Evolutionary conservation across 2,329 filamentous ascomycete genomes (phyloP).

Genomic region (Penicillium sp.): DNA sequence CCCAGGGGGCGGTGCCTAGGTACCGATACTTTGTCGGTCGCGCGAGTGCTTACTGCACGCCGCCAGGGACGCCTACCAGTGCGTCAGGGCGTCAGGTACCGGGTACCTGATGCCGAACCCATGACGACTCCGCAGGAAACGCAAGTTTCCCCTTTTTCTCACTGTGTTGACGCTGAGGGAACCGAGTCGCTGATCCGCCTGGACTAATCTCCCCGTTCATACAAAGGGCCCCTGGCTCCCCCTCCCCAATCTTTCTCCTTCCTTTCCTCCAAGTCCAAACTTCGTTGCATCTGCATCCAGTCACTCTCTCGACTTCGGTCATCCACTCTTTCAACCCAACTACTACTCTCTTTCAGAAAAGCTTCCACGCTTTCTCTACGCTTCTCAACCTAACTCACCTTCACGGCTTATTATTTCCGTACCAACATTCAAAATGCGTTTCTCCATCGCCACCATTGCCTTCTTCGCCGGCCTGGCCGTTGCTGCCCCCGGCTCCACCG

Average conservation of each 20-base stretch:
- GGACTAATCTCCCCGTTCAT: slow-evolving; percentile 41
- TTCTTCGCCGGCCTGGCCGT: slow-evolving; percentile 43
- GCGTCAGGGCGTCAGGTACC: slow-evolving; percentile 1
- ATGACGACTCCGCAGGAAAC: too few species aligned
- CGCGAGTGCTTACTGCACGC: too few species aligned
- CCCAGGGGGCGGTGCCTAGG: too few species aligned
- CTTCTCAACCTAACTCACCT: slow-evolving; percentile 30
- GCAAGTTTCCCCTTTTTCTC: slow-evolving; percentile 5
- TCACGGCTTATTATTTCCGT: slow-evolving; percentile 33
- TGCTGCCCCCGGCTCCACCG: slow-evolving; percentile 43
- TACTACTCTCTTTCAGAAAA: slow-evolving; percentile 13
- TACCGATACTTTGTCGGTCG: too few species aligned
- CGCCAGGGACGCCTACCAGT: too few species aligned
- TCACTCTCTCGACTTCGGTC: slow-evolving; percentile 44
- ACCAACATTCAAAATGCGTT: slow-evolving; percentile 44
- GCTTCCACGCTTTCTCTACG: too few species aligned
- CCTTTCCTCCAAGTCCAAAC: slow-evolving; percentile 33
- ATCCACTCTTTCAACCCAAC: slow-evolving; percentile 23
- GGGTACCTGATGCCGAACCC: too few species aligned
- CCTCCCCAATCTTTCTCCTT: slow-evolving; percentile 26
- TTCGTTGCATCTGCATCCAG: slow-evolving; percentile 34
- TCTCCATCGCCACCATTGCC: slow-evolving; percentile 41
- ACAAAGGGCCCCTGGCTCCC: slow-evolving; percentile 35
- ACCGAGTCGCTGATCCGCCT: slow-evolving; percentile 26
- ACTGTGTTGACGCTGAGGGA: slow-evolving; percentile 16